Conservation (phyloP, 2,329 filamentous ascomycete genomes). For the Bipolaris zeicola region DNA sequence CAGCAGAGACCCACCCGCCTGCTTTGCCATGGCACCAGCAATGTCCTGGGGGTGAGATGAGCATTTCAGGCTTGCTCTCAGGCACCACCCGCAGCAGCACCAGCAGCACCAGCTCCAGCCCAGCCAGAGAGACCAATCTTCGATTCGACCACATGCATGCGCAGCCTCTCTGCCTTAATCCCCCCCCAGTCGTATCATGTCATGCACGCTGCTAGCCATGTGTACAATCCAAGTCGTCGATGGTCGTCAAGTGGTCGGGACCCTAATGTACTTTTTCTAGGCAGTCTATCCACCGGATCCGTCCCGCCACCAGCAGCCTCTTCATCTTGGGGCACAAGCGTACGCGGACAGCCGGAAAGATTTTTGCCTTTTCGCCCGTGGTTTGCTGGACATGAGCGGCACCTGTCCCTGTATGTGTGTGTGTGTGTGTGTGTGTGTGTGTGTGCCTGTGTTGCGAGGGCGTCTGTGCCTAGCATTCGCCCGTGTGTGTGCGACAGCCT, state of each 20-base stretch:
- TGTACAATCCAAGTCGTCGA: too few species aligned
- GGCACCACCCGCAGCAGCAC: too few species aligned
- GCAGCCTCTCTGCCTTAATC: slow-evolving; percentile 15
- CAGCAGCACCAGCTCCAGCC: too few species aligned
- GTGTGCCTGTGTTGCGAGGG: neutral
- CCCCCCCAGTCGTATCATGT: slow-evolving; percentile 30
- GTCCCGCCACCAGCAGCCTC: slow-evolving; percentile 23
- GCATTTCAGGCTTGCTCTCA: too few species aligned
- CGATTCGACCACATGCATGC: slow-evolving; percentile 15
- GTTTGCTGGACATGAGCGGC: slow-evolving; percentile 27
- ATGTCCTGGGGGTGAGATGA: too few species aligned
- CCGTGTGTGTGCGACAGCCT: slow-evolving; percentile 19
- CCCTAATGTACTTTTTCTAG: slow-evolving; percentile 28
- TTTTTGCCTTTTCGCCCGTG: slow-evolving; percentile 14
- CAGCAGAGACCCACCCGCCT: too few species aligned
- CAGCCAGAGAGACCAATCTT: slow-evolving; percentile 6
- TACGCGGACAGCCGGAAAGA: slow-evolving; percentile 16
- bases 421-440: neutral
- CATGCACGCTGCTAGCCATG: too few species aligned
- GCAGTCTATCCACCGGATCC: slow-evolving; percentile 27
- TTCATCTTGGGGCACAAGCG: neutral
- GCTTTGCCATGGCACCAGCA: too few species aligned
- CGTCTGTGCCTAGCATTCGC: neutral
- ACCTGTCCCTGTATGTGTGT: neutral
- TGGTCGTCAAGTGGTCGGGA: slow-evolving; percentile 24